Evolutionary conservation across 139 green algal species (phyloP).

Genomic region (Tetraselmis chui): DNA sequence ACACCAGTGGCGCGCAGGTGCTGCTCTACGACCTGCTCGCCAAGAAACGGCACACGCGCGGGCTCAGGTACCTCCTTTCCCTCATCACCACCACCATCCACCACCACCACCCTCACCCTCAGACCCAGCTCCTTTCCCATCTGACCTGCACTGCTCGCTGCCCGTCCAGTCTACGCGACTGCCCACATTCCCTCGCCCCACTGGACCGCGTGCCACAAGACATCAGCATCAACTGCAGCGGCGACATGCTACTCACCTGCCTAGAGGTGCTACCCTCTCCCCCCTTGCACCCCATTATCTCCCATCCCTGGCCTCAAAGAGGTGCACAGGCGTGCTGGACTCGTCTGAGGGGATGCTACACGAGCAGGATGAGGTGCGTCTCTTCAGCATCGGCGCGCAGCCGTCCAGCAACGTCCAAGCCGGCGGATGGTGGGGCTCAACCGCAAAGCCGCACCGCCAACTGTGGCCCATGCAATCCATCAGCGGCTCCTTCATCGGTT

Average conservation of each 20-base stretch:
- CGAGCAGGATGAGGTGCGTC: neutral
- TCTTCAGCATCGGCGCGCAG: neutral
- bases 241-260: neutral
- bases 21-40: neutral
- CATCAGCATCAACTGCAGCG: neutral
- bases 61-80: neutral
- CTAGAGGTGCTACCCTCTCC: neutral
- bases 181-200: neutral
- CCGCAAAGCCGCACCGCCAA: neutral
- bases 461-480: neutral
- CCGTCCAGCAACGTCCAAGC: neutral
- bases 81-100: no score
- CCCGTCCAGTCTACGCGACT: neutral
- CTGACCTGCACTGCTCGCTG: neutral
- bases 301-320: no score
- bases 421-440: neutral
- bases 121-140: neutral
- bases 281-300: no score
- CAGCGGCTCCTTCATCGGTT: neutral
- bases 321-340: no score
- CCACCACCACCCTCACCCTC: no score
- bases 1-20: neutral
- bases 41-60: neutral
- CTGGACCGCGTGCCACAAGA: neutral
- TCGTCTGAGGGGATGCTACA: no score